phyloP scores from a whole-genome alignment of 805 yeast species.

The Suhomyces sp. region DNA sequence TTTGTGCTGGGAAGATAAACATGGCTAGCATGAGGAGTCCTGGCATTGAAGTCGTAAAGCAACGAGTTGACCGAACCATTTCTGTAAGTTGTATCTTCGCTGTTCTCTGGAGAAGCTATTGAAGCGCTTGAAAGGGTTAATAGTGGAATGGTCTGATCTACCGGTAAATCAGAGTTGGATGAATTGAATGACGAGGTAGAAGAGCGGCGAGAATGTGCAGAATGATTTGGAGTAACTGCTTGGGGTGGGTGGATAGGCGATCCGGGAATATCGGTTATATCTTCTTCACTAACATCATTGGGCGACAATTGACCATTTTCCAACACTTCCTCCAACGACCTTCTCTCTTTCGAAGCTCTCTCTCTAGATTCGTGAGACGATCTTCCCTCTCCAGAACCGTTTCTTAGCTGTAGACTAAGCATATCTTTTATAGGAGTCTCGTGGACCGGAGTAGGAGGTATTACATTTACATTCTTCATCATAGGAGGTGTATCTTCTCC shows the following conservation, averaged over 20 bases:
- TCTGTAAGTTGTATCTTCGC: neutral
- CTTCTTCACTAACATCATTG: slow-evolving; percentile 7
- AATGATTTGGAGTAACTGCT: neutral
- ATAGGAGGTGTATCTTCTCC: slow-evolving; percentile 8
- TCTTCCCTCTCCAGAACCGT: neutral
- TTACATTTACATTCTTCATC: slow-evolving; percentile 1
- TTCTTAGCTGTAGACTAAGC: slow-evolving; percentile 13
- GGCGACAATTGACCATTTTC: neutral
- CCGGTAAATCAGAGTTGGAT: slow-evolving; percentile 14
- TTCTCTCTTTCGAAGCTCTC: neutral
- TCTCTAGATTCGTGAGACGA: neutral
- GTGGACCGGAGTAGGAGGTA: slow-evolving; percentile 8
- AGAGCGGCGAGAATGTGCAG: slow-evolving; percentile 3
- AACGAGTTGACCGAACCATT: slow-evolving; percentile 26
- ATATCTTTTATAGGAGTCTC: slow-evolving; percentile 15
- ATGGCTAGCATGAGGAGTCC: slow-evolving; percentile 15
- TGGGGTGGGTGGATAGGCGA: slow-evolving; percentile 11
- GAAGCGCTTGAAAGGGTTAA: slow-evolving; percentile 26
- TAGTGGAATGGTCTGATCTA: slow-evolving; percentile 33
- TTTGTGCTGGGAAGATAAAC: slow-evolving; percentile 14
- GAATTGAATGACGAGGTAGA: slow-evolving; percentile 19
- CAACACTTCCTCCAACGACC: neutral
- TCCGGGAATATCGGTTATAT: slow-evolving; percentile 16
- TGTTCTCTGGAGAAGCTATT: slow-evolving; percentile 1
- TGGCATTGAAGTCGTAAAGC: slow-evolving; percentile 15